Conservation (phyloP, 1,284 basidiomycete genomes). For the Salmacisia buchloeana region DNA sequence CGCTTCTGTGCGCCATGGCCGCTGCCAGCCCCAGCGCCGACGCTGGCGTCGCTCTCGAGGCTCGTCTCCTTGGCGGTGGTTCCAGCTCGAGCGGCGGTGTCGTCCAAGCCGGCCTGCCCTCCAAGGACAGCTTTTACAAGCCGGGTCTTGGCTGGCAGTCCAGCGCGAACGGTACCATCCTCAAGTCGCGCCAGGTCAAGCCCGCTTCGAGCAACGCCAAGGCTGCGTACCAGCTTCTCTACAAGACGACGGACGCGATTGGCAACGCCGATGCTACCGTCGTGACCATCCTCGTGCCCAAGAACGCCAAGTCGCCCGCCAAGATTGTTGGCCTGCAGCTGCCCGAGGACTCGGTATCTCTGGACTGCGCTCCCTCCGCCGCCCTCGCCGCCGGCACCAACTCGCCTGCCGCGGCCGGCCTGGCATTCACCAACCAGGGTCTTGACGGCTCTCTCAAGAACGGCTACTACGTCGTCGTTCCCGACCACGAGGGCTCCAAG, state of each 20-base stretch:
- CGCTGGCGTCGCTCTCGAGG: too few species aligned
- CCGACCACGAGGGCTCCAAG: conserved; percentile 36
- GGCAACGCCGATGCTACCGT: conserved; percentile 16
- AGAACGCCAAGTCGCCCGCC: conserved; percentile 23
- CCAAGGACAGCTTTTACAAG: neutral
- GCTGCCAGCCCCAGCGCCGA: neutral
- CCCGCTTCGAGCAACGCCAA: neutral
- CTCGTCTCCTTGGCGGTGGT: too few species aligned
- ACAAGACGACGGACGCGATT: conserved; percentile 23
- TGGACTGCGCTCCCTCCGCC: conserved; percentile 31
- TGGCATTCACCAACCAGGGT: conserved; percentile 18
- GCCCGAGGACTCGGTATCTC: conserved; percentile 27
- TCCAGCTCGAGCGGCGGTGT: too few species aligned
- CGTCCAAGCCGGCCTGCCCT: neutral
- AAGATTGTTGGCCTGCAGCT: conserved; percentile 31
- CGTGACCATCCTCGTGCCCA: conserved; percentile 30
- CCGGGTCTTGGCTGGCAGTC: neutral
- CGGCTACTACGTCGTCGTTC: conserved; percentile 38
- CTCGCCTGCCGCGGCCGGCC: conserved; percentile 16
- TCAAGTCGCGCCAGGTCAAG: neutral
- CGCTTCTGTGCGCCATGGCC: neutral
- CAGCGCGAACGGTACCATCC: neutral
- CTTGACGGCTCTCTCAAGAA: conserved; percentile 30
- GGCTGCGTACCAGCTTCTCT: conserved; percentile 25
- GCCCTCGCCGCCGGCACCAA: conserved; percentile 15